Evolutionary conservation across 208 protist species (phyloP).

Genomic region (Strigomonas culicis): DNA sequence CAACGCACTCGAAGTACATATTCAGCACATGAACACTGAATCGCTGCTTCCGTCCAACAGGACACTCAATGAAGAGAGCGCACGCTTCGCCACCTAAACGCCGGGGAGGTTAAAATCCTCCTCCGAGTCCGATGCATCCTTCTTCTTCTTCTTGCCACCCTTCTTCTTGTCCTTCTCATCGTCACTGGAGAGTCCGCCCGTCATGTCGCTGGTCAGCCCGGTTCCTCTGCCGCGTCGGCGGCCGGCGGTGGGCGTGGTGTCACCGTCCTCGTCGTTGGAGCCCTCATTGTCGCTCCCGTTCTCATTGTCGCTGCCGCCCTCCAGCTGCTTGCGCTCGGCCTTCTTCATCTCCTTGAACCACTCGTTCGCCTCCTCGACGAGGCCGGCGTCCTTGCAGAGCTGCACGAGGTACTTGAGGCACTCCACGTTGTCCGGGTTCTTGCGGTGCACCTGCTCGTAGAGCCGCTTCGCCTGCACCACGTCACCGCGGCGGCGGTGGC

Average conservation of each 20-base stretch:
- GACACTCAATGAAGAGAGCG: slow-evolving; percentile 17
- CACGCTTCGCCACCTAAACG: slow-evolving; percentile 26
- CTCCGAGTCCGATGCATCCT: slow-evolving; percentile 42
- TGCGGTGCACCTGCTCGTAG: slow-evolving; percentile 91
- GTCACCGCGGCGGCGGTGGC: slow-evolving; percentile 91
- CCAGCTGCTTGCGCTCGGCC: slow-evolving; percentile 61
- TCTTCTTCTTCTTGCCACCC: slow-evolving; percentile 21
- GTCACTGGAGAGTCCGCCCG: slow-evolving; percentile 34
- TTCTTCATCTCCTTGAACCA: slow-evolving; percentile 87
- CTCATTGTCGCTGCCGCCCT: slow-evolving; percentile 31
- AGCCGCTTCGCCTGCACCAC: slow-evolving; percentile 90
- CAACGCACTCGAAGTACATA: background rate
- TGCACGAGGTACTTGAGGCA: slow-evolving; percentile 94
- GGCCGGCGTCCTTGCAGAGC: slow-evolving; percentile 89
- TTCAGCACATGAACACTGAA: too few species aligned
- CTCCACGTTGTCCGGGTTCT: slow-evolving; percentile 94
- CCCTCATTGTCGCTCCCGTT: slow-evolving; percentile 14
- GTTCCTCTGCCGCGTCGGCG: slow-evolving; percentile 16
- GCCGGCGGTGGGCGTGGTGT: slow-evolving; percentile 10
- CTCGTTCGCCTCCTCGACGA: slow-evolving; percentile 89
- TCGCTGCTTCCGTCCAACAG: background rate
- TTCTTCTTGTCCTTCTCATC: slow-evolving; percentile 25
- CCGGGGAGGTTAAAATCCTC: slow-evolving; percentile 81
- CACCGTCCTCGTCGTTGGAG: slow-evolving; percentile 19
- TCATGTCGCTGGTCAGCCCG: slow-evolving; percentile 23